Evolutionary conservation across 2,329 filamentous ascomycete species (phyloP).

Genomic region (Sporothrix variecibatus): DNA sequence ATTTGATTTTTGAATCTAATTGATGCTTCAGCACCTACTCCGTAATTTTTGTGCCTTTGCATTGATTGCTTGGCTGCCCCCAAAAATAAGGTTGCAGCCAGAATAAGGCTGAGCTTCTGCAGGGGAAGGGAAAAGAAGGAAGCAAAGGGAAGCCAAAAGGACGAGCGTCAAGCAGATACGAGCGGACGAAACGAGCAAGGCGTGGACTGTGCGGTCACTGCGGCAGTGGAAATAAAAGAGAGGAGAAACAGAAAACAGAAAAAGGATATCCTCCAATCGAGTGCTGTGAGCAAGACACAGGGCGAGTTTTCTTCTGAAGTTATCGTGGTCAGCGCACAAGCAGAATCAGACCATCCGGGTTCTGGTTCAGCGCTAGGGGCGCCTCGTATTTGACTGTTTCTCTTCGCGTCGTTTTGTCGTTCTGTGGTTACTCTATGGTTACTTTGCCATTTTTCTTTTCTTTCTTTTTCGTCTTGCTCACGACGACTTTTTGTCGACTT

Average conservation of each 20-base stretch:
- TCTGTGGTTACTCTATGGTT: no score
- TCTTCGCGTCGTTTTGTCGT: neutral
- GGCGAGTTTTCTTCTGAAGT: neutral
- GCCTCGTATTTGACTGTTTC: constrained; percentile 5
- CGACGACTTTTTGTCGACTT: neutral
- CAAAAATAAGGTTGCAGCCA: neutral
- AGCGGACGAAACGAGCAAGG: neutral
- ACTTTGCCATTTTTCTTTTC: neutral
- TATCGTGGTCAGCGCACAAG: neutral
- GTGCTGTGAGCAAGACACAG: neutral
- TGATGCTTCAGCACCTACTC: neutral
- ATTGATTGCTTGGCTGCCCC: neutral
- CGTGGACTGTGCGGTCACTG: neutral
- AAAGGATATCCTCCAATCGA: neutral
- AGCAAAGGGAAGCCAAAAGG: neutral
- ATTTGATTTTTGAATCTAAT: neutral
- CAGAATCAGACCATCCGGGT: neutral
- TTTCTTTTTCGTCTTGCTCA: neutral
- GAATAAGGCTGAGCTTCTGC: constrained; percentile 16
- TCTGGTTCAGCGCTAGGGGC: constrained; percentile 5
- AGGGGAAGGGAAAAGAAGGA: neutral
- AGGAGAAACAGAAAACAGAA: neutral
- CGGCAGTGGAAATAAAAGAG: neutral
- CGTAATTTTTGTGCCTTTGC: neutral
- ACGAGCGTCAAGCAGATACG: constrained; percentile 2